These are phyloP conservation scores for Aspergillus pseudotamarii DNA, from an alignment of 2,329 filamentous ascomycete genomes.

Conservation along the genomic window DNA sequence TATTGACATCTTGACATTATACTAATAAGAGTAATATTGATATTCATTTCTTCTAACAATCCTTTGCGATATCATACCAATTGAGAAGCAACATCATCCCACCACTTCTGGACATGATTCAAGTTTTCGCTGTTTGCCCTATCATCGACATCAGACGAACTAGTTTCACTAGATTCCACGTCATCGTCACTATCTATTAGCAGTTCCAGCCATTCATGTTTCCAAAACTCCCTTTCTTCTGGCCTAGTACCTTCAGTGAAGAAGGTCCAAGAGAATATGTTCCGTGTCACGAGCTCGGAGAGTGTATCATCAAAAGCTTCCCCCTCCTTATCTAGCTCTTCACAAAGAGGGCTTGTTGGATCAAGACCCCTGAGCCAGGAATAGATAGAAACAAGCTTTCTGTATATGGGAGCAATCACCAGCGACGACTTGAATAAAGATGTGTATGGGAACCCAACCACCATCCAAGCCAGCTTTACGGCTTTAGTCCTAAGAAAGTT, in stretches of 20 bases:
- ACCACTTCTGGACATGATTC: background rate
- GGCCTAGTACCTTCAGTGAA: background rate
- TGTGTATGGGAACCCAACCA: too few species aligned
- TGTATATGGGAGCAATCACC: too few species aligned
- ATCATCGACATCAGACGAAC: background rate
- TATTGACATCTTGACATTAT: too few species aligned
- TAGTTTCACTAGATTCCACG: background rate
- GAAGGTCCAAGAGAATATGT: background rate
- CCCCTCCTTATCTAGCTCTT: background rate
- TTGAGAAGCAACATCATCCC: background rate
- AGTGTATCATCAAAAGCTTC: background rate
- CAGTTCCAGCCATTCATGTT: background rate
- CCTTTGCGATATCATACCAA: too few species aligned
- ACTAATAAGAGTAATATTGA: too few species aligned
- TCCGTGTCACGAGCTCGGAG: background rate
- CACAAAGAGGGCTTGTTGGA: too few species aligned
- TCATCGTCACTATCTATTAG: background rate
- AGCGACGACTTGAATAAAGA: too few species aligned
- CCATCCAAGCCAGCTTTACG: too few species aligned
- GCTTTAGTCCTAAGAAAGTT: too few species aligned
- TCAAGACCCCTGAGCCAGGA: too few species aligned
- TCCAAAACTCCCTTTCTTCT: background rate
- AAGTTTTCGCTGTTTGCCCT: background rate
- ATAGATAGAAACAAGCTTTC: too few species aligned
- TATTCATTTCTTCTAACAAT: too few species aligned